These are phyloP conservation scores for Elsinoe ampelina DNA, from an alignment of 2,329 filamentous ascomycete genomes.

Conservation along the genomic window DNA sequence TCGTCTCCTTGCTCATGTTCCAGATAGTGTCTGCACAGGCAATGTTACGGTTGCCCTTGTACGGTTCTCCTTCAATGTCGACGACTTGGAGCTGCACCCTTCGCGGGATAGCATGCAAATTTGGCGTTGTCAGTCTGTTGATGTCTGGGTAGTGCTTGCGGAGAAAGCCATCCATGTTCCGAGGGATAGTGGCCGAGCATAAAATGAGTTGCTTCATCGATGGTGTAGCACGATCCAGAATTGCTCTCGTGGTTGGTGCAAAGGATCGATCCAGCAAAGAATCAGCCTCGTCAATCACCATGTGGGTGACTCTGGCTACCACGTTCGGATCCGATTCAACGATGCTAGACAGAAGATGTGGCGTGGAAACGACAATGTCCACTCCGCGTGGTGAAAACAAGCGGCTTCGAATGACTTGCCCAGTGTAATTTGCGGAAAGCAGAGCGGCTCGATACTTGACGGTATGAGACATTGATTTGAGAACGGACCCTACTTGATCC, in stretches of 20 bases:
- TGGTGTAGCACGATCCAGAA: constrained; percentile 72
- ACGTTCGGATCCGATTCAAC: constrained; percentile 85
- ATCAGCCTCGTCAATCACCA: constrained; percentile 92
- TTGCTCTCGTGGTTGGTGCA: constrained; percentile 66
- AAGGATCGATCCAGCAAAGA: constrained; percentile 93
- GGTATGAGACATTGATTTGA: constrained; percentile 73
- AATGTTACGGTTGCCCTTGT: constrained; percentile 82
- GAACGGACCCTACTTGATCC: constrained; percentile 69
- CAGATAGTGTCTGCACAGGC: constrained; percentile 94
- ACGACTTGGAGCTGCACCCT: constrained; percentile 90
- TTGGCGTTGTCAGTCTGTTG: constrained; percentile 80
- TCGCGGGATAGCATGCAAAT: constrained; percentile 89
- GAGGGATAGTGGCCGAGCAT: constrained; percentile 92
- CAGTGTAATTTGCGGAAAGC: constrained; percentile 67
- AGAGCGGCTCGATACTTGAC: constrained; percentile 79
- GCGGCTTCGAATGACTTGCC: constrained; percentile 71
- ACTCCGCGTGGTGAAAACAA: constrained; percentile 74
- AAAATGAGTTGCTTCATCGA: constrained; percentile 80
- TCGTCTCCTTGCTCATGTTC: constrained; percentile 72
- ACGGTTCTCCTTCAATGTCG: constrained; percentile 85
- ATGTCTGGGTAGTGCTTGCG: constrained; percentile 73
- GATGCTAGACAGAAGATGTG: constrained; percentile 80
- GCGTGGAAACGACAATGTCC: constrained; percentile 79
- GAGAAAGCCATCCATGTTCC: constrained; percentile 78
- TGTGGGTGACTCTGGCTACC: constrained; percentile 78